A percentile compares a stretch with the other conserved stretches of the same genome.
These are phyloP conservation scores for Xerocomellus chrysenteron DNA, from an alignment of 768 basidiomycete genomes.

Conservation along the genomic window DNA sequence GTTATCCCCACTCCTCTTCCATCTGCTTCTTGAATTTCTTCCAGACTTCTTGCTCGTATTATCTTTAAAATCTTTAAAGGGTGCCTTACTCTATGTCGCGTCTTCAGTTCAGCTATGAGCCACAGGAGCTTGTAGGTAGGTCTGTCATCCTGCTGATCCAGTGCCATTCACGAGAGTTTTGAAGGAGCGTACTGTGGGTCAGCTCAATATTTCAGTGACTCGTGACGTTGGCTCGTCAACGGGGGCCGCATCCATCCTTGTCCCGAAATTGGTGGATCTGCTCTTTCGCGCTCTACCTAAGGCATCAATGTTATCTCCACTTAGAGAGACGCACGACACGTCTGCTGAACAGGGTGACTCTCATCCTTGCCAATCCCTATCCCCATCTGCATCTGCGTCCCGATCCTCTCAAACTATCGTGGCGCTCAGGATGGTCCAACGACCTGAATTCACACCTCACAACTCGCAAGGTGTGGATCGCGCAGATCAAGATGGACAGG, in stretches of 20 bases:
- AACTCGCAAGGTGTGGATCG: not conserved
- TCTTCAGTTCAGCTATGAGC: constrained; percentile 85
- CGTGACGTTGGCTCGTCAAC: constrained; percentile 17
- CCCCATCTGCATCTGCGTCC: not conserved
- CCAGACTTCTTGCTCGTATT: constrained; percentile 84
- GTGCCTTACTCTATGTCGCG: constrained; percentile 88
- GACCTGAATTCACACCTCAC: constrained; percentile 6
- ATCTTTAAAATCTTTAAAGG: constrained; percentile 64
- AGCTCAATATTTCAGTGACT: constrained; percentile 15
- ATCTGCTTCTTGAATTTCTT: constrained; percentile 54
- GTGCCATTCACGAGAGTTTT: constrained; percentile 90
- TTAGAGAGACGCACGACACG: not conserved
- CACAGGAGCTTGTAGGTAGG: constrained; percentile 78
- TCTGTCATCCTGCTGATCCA: constrained; percentile 87
- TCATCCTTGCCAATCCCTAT: constrained; percentile 1
- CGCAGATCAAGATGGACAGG: not conserved
- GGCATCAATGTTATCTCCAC: constrained; percentile 10
- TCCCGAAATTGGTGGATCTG: constrained; percentile 69
- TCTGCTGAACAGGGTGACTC: not conserved
- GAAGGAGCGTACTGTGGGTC: constrained; percentile 53
- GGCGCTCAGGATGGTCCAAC: constrained; percentile 26
- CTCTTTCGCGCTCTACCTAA: constrained; percentile 83
- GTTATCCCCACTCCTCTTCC: constrained; percentile 35
- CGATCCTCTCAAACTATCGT: constrained; percentile 26
- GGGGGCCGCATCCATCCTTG: constrained; percentile 3